Conservation (phyloP, 768 basidiomycete species). For the Hortiboletus campestris region DNA sequence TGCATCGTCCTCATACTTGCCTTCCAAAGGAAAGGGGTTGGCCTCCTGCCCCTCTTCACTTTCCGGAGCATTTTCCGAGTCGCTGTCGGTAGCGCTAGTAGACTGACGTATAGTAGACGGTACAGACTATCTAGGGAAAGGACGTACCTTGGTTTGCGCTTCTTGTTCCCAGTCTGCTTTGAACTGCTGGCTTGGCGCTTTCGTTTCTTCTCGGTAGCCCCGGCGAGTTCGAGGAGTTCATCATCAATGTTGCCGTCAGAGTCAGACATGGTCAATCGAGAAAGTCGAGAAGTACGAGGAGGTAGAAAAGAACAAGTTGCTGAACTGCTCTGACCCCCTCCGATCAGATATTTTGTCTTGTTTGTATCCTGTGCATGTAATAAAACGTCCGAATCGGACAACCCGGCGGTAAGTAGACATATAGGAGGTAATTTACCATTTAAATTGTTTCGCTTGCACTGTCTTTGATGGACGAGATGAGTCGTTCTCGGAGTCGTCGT, state of each 20-base stretch:
- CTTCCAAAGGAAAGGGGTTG: conserved; percentile 87
- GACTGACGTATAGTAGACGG: background rate
- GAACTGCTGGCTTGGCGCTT: conserved; percentile 51
- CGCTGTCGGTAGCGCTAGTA: conserved; percentile 39
- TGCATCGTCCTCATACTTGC: conserved; percentile 81
- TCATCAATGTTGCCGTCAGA: conserved; percentile 55
- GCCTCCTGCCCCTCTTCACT: conserved; percentile 54
- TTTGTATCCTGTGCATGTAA: conserved; percentile 23
- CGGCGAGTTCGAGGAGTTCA: conserved; percentile 80
- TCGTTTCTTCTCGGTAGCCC: conserved; percentile 64
- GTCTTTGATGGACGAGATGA: too few species aligned
- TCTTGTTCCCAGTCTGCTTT: conserved; percentile 51
- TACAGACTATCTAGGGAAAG: conserved; percentile 2
- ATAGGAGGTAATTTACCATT: background rate
- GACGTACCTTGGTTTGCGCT: conserved; percentile 71
- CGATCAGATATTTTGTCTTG: conserved; percentile 15
- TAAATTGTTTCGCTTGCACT: background rate
- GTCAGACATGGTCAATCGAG: conserved; percentile 42
- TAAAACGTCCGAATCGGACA: conserved; percentile 2
- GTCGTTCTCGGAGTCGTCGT: too few species aligned
- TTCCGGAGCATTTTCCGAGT: conserved; percentile 56
- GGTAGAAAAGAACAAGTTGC: conserved; percentile 1
- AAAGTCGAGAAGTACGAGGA: background rate
- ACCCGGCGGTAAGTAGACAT: conserved; percentile 3
- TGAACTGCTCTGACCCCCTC: background rate